Base-by-base conservation (phyloP, 2,329 filamentous ascomycete genomes). In the Neonectria faginata region DNA sequence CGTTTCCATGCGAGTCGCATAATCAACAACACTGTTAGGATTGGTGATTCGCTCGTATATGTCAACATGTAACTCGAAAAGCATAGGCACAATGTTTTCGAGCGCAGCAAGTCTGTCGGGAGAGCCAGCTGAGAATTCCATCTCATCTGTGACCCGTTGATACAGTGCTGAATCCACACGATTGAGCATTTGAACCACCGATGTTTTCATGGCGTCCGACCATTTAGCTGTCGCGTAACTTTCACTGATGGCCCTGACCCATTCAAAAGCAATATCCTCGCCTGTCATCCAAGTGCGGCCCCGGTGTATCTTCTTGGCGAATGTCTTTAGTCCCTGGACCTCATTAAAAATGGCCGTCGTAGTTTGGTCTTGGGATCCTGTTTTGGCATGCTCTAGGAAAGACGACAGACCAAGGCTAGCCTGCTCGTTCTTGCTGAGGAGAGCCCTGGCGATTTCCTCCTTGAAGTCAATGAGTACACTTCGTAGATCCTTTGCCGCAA, bases 371-470 rank as follows among this genome's bases (percentile, higher is more conserved):
- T 87, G 83, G 0, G 85, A 82, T 3, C 83, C 83, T 0, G 85
- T 80, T 67, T 89, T 89, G 1, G 87, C 85, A 70, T 90, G 87
- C 68, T 91, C 88, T 4, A 91, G 80, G 68, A 91, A 90, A 4
- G 87, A 88, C 1, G 85, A 87, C 16, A 89, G 79, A 9, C 86
- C 86, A 31, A 87, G 77, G 11, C 82, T 82, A 0, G 84, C 80
- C 22, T 82, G 78, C 50, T 86, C 84, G 60, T 84, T 84, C 67
- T 87, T 88, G 65, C 79, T 84, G 12, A 88, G 75, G 11, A 89
- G 74, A 5, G 86, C 79, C 65, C 82, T 83, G 0, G 85, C 85
- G 7, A 80, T 80, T n/a, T 86, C 84, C 59, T 87, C 84, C 45
- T 82, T 83, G 67, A 86, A 88, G 4, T 80, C 77, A 1, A 79